Evolutionary conservation across 306 rosid species (phyloP).

Genomic region (Pueraria montana): DNA sequence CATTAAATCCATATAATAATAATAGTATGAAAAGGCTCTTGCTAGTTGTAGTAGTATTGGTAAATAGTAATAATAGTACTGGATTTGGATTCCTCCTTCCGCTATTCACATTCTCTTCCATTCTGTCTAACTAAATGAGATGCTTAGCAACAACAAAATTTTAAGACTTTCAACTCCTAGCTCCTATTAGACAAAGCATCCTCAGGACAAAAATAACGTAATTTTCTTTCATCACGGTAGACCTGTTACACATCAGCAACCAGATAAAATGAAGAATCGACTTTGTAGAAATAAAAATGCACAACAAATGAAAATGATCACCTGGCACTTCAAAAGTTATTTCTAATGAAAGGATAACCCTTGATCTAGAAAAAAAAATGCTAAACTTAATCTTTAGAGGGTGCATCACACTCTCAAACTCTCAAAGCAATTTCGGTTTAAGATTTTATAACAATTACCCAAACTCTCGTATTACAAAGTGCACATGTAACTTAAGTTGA

Average conservation of each 20-base stretch:
- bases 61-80: background rate
- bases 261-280: conserved; percentile 15
- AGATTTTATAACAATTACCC: conserved; percentile 33
- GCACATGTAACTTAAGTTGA: conserved; percentile 30
- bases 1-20: conserved; percentile 12
- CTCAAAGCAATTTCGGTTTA: conserved; percentile 1
- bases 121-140: conserved; percentile 35
- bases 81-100: conserved; percentile 5
- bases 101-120: background rate
- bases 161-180: conserved; percentile 21
- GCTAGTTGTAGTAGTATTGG: background rate
- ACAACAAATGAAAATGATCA: background rate
- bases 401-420: conserved; percentile 20
- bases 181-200: conserved; percentile 7
- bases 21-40: background rate
- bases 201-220: conserved; percentile 22
- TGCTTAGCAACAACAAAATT: background rate
- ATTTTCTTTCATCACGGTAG: background rate
- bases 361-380: background rate
- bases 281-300: background rate
- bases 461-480: background rate
- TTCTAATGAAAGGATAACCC: background rate
- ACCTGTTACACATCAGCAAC: conserved; percentile 3
- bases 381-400: background rate
- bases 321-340: background rate